These are phyloP conservation scores for Peronospora farinosa DNA, from an alignment of 352 stramenopile species.

Conservation along the genomic window DNA sequence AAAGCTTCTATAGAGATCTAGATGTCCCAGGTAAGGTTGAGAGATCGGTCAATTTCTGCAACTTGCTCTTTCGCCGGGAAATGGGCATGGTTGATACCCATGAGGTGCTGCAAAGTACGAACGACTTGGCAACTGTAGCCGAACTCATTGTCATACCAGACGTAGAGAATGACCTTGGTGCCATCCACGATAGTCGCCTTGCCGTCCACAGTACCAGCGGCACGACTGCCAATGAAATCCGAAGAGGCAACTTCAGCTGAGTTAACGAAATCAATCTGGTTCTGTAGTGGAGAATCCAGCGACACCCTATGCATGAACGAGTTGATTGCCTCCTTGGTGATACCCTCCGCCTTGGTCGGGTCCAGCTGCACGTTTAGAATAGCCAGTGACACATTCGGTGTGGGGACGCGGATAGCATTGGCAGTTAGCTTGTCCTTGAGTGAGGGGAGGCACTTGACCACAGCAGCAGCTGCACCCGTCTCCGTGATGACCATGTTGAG, in stretches of 20 bases:
- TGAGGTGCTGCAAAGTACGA: conserved; percentile 71
- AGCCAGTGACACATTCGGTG: conserved; percentile 96
- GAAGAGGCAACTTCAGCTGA: conserved; percentile 76
- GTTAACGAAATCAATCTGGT: conserved; percentile 86
- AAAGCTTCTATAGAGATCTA: conserved; percentile 20
- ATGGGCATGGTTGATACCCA: conserved; percentile 64
- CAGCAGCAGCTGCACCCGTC: conserved; percentile 72
- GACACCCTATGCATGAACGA: conserved; percentile 71
- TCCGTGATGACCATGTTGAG: conserved; percentile 89
- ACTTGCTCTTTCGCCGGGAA: conserved; percentile 67
- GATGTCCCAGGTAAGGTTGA: conserved; percentile 45
- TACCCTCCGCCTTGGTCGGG: conserved; percentile 56
- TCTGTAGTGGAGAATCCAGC: conserved; percentile 78
- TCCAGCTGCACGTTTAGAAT: conserved; percentile 92
- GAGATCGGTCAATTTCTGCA: conserved; percentile 58
- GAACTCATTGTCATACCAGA: conserved; percentile 90
- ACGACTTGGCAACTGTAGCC: conserved; percentile 86
- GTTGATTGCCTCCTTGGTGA: conserved; percentile 74
- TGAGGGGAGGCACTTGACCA: conserved; percentile 87
- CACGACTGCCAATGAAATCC: conserved; percentile 79
- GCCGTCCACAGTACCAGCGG: conserved; percentile 68
- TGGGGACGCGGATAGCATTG: conserved; percentile 98
- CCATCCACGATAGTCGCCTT: conserved; percentile 81
- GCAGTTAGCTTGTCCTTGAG: conserved; percentile 97
- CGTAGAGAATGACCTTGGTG: conserved; percentile 84